Evolutionary conservation across 352 stramenopile species (phyloP).

Genomic region (Phytophthora quininea): DNA sequence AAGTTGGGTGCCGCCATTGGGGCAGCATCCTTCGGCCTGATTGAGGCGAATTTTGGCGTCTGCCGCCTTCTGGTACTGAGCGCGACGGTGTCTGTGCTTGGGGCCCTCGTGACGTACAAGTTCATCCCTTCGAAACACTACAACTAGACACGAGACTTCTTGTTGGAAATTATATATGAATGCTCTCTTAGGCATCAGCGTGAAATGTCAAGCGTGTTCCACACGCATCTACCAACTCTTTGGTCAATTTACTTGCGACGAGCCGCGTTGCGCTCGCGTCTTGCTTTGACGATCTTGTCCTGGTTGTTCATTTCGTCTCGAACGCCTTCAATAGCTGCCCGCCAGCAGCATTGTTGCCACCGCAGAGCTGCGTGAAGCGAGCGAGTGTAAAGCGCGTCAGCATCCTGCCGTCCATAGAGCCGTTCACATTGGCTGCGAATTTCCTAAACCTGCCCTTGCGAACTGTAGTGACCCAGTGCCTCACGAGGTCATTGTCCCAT

Average conservation of each 20-base stretch:
- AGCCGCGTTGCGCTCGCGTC: conserved; percentile 49
- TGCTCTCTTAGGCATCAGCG: neutral
- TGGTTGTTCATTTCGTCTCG: conserved; percentile 57
- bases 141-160: conserved; percentile 13
- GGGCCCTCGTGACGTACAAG: conserved; percentile 62
- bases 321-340: conserved; percentile 60
- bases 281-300: conserved; percentile 62
- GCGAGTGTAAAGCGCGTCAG: conserved; percentile 64
- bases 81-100: conserved; percentile 60
- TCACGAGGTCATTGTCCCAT: conserved; percentile 63
- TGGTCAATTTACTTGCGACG: conserved; percentile 22
- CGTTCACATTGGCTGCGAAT: conserved; percentile 53
- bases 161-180: conserved; percentile 27
- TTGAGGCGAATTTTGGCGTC: conserved; percentile 66
- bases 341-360: conserved; percentile 59
- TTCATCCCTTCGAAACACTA: conserved; percentile 67
- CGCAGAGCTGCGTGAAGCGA: conserved; percentile 72
- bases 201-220: neutral
- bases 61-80: conserved; percentile 64
- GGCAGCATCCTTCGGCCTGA: conserved; percentile 64
- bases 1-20: conserved; percentile 76
- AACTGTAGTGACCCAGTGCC: conserved; percentile 55
- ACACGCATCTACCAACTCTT: neutral
- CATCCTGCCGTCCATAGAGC: conserved; percentile 60
- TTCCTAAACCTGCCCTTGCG: conserved; percentile 59